Base-by-base conservation (phyloP, 257 asterid species). In the Verbena officinalis region DNA sequence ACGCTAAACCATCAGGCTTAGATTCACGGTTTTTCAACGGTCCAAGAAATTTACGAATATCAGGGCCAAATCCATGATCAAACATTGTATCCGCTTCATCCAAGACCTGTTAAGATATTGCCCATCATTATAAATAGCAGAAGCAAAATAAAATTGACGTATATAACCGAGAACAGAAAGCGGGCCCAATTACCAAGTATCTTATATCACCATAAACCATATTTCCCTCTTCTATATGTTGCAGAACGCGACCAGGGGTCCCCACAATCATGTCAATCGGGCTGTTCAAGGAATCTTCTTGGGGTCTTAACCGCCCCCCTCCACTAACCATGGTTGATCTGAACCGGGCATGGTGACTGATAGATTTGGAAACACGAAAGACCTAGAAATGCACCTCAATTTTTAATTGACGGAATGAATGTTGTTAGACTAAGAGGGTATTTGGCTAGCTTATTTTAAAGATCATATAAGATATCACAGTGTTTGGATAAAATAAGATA, bases 1-100 rank as follows among this genome's bases (percentile, higher is more conserved):
- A 94, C 57, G 83, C 96, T 74, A 71, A 73, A 66, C 82, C 90
- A 36, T 80, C 92, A 15, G 83, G 62, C 67, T 76, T 86, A 27
- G 89, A 76, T 24, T 92, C 93, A 77, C 97, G 97, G 55, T 81
- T 81, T 49, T 85, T 94, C 73, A 90, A 77, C 9, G 99, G 99
- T 36, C 76, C 87, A 73, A 94, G 81, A 84, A 94, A 94, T 65
- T 94, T 94, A 17, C 87, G 88, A 57, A 94, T 84, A 55, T 94
- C 99, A 13, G 96, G 99, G 72, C 99, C 99, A 76, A 94, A 94
- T 31, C 97, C 99, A 58, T 77, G 99, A 82, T 94, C 99, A 75
- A 94, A 94, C 99, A 94, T 94, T 34, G 99, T 90, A 72, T 94
- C 99, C 54, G 99, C 97, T 79, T 94, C 99, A 76, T 94, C 99